Evolutionary conservation across 2,329 filamentous ascomycete species (phyloP), one percentile per base, ranked within the genome.

Genomic region (Penicillium sp.): DNA sequence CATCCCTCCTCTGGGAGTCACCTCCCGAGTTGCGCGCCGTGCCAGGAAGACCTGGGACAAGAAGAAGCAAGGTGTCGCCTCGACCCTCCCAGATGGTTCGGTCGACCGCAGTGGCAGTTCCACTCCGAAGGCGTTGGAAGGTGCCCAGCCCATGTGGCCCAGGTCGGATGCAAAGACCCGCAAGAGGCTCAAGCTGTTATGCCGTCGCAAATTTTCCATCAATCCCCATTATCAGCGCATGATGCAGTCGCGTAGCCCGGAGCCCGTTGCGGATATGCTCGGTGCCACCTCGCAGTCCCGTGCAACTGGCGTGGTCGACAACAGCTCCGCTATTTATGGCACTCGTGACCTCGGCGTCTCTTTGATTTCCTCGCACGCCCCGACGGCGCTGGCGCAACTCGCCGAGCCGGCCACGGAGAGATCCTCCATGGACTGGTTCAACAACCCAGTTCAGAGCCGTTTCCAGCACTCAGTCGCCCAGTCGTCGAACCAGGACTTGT

Each of bases 181-280:
- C 37, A 69, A 71, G 46, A 67, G 77, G 44, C 61, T 82, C 15
- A 74, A 79, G 46, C 65, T 74, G 32, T 61, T 82, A 11, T 80
- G 77, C 57, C 78, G 75, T 56, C 69, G 72, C 45, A 78, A 79
- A 52, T 76, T 79, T 40, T 75, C 71, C 5, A 73, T 82, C 33
- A 74, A 77, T 23, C 76, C 77, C 13, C 77, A 82, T 52, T 82
- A 82, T 54, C 76, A 80, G 54, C 72, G 79, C 42, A 67, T 82
- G 50, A 66, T 82, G 44, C 70, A 73, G 44, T 74, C 71, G 25
- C 69, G 77, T 35, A 81, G 74, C 37, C 78, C 79, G 8, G 80
- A 77, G 15, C 78, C 78, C 2, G 70, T 76, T 50, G 59, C 58
- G 27, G 64, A 70, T 30, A 55, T 64, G 29, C 55, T 63, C 22